These are phyloP conservation scores for Choanephora cucurbitarum DNA, from an alignment of 371 early-diverging fungal genomes.

Conservation along the genomic window DNA sequence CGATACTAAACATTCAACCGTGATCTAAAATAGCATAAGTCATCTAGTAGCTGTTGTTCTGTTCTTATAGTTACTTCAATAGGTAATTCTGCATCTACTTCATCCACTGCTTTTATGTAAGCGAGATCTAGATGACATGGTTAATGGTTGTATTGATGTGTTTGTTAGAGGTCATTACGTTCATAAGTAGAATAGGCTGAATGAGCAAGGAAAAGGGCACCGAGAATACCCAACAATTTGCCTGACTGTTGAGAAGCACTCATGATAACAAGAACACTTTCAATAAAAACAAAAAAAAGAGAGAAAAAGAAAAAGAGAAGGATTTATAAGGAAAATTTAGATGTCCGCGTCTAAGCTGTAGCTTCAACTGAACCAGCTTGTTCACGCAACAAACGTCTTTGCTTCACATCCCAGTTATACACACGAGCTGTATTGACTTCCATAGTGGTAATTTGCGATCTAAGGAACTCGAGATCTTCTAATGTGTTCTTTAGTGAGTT, in stretches of 20 bases:
- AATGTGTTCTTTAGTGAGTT: conserved; percentile 69
- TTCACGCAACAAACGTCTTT: conserved; percentile 59
- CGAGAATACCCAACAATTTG: conserved; percentile 52
- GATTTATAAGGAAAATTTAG: too few relatives aligned
- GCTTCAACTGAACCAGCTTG: conserved; percentile 26
- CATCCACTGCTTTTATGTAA: conserved; percentile 67
- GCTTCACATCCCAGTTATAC: conserved; percentile 97
- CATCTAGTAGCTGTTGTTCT: conserved; percentile 24
- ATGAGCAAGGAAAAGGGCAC: conserved; percentile 59
- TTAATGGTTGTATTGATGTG: too few relatives aligned
- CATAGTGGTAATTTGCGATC: conserved; percentile 97
- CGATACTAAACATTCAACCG: conserved; percentile 43
- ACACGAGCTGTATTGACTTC: conserved; percentile 98
- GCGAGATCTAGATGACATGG: conserved; percentile 62
- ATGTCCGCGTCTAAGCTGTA: conserved; percentile 11
- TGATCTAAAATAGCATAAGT: too few relatives aligned
- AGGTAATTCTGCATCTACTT: conserved; percentile 54
- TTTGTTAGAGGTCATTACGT: too few relatives aligned
- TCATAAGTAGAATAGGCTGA: conserved; percentile 73
- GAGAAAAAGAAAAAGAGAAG: not conserved
- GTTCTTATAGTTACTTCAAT: conserved; percentile 48
- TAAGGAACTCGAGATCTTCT: conserved; percentile 92
- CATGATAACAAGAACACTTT: conserved; percentile 12
- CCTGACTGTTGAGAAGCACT: conserved; percentile 38
- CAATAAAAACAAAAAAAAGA: conserved; percentile 5